These are phyloP conservation scores for Rosa hybrid DNA, from an alignment of 331 rosid genomes.

Conservation along the genomic window DNA sequence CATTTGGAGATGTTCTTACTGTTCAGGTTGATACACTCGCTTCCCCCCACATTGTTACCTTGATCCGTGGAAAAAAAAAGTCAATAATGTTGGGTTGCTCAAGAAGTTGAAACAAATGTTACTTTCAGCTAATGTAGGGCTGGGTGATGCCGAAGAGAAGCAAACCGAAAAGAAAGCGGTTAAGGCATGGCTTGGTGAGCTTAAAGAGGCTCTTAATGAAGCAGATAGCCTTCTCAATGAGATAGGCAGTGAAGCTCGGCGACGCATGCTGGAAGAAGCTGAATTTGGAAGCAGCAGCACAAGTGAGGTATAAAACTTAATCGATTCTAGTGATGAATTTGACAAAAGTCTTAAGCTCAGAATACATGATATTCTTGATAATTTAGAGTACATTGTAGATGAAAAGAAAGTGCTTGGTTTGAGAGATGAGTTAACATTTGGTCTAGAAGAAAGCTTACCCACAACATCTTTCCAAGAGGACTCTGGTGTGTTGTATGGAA, in stretches of 20 bases:
- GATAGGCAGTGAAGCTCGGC: background rate
- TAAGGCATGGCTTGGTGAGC: conserved; percentile 33
- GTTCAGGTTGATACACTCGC: too few species aligned
- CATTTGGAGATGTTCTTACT: too few species aligned
- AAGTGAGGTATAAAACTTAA: background rate
- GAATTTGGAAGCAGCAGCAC: background rate
- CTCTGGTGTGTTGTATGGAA: conserved; percentile 14
- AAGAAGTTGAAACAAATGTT: background rate
- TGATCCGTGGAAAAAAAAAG: too few species aligned
- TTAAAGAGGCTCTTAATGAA: conserved; percentile 26
- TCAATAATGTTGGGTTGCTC: background rate
- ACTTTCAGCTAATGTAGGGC: conserved; percentile 5
- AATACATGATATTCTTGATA: too few species aligned
- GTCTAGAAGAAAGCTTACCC: too few species aligned
- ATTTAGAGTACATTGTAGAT: too few species aligned
- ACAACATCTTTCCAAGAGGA: too few species aligned
- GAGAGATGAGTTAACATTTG: too few species aligned
- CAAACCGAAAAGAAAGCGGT: conserved; percentile 19
- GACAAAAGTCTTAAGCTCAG: too few species aligned
- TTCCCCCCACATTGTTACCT: too few species aligned
- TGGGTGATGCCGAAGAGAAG: conserved; percentile 38
- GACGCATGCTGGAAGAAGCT: conserved; percentile 15
- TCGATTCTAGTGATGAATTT: too few species aligned
- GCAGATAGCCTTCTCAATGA: conserved; percentile 27
- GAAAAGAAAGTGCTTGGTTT: too few species aligned